Evolutionary conservation across 2,329 filamentous ascomycete species (phyloP).

Genomic region (Colletotrichum brevisporum): DNA sequence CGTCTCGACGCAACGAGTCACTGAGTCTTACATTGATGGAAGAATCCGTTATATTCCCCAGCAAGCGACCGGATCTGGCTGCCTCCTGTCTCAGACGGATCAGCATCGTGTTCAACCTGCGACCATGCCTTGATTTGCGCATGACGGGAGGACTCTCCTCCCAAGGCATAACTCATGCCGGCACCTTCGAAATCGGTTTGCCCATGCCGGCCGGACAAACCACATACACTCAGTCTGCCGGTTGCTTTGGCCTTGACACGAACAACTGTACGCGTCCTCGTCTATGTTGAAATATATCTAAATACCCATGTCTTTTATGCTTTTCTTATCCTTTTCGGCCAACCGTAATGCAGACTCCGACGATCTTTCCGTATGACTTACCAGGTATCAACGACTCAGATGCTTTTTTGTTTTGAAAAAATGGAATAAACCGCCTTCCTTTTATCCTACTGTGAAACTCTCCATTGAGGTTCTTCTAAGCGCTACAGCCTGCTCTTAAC

Average conservation of each 20-base stretch:
- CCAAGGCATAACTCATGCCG: not conserved
- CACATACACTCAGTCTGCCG: not conserved
- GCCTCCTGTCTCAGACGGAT: slow-evolving; percentile 2
- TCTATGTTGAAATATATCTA: slow-evolving; percentile 29
- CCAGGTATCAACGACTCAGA: slow-evolving; percentile 27
- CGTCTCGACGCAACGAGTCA: too few relatives aligned
- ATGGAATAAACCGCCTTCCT: slow-evolving; percentile 11
- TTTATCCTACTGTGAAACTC: not conserved
- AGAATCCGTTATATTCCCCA: not conserved
- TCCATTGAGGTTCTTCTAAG: not conserved
- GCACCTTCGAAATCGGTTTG: slow-evolving; percentile 1
- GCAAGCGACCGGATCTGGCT: not conserved
- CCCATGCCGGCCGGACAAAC: not conserved
- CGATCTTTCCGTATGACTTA: slow-evolving; percentile 21
- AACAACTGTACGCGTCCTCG: slow-evolving; percentile 3
- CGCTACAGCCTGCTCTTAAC: slow-evolving; percentile 43
- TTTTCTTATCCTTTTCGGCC: slow-evolving; percentile 25
- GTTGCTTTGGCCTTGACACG: slow-evolving; percentile 11
- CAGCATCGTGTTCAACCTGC: not conserved
- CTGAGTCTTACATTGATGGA: not conserved
- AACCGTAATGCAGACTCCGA: slow-evolving; percentile 18
- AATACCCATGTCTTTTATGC: slow-evolving; percentile 32
- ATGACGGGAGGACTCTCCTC: slow-evolving; percentile 1
- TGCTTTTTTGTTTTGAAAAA: slow-evolving; percentile 9
- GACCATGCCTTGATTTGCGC: not conserved